These are phyloP conservation scores for Aspergillus bombycis DNA, from an alignment of 2,329 filamentous ascomycete genomes.

Conservation along the genomic window DNA sequence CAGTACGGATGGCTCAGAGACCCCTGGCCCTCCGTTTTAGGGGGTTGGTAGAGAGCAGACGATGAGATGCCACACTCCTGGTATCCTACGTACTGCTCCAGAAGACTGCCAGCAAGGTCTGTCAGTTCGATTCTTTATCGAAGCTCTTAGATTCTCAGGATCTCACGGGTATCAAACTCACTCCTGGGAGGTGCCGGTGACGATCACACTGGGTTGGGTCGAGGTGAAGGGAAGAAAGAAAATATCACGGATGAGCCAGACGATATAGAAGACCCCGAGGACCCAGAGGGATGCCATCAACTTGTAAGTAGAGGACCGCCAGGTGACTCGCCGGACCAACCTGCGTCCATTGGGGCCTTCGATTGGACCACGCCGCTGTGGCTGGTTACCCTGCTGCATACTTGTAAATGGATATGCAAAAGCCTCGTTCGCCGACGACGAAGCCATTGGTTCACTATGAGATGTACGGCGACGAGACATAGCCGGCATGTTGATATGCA, in stretches of 20 bases:
- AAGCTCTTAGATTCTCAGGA: background rate
- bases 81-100: slow-evolving; percentile 39
- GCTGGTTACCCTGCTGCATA: slow-evolving; percentile 26
- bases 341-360: slow-evolving; percentile 45
- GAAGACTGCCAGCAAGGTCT: slow-evolving; percentile 32
- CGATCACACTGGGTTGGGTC: slow-evolving; percentile 18
- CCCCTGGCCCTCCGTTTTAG: slow-evolving; percentile 20
- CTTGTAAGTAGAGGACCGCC: slow-evolving; percentile 48
- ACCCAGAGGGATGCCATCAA: slow-evolving; percentile 46
- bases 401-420: slow-evolving; percentile 39
- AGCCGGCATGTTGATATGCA: slow-evolving; percentile 24
- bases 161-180: slow-evolving; percentile 18
- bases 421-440: slow-evolving; percentile 36
- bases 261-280: slow-evolving; percentile 42
- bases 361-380: slow-evolving; percentile 40
- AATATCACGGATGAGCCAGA: slow-evolving; percentile 45
- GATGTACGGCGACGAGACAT: slow-evolving; percentile 44
- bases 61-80: slow-evolving; percentile 42
- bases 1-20: slow-evolving; percentile 32
- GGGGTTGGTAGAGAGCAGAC: slow-evolving; percentile 37
- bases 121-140: slow-evolving; percentile 15
- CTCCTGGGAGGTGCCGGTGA: slow-evolving; percentile 23
- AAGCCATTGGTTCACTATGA: slow-evolving; percentile 36
- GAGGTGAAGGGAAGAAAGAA: slow-evolving; percentile 41
- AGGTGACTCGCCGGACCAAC: slow-evolving; percentile 45